A percentile compares a stretch with the other conserved stretches of the same genome.
Conservation (phyloP, 495 filamentous ascomycete species). For the Paragyromitra xinjiangensis region DNA sequence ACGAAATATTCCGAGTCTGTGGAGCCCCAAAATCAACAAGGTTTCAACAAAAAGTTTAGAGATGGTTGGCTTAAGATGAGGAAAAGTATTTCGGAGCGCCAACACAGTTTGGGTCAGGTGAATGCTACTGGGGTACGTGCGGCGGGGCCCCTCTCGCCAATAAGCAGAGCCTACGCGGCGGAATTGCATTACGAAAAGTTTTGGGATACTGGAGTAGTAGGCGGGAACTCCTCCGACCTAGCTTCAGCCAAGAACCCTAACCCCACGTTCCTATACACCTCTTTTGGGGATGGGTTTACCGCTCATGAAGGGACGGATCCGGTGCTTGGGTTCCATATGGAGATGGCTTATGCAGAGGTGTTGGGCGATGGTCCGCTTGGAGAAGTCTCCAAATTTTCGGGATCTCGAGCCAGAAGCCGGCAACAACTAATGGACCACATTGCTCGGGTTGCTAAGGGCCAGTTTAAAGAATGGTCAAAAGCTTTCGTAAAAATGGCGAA, state of each 20-base stretch:
- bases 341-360: conserved; percentile 8
- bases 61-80: not conserved
- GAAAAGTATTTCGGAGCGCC: not conserved
- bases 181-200: not conserved
- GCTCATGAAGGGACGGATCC: conserved; percentile 61
- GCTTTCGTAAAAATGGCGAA: conserved; percentile 44
- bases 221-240: conserved; percentile 39
- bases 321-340: conserved; percentile 60
- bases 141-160: conserved; percentile 9
- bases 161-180: not conserved
- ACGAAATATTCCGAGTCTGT: conserved; percentile 16
- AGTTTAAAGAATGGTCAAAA: conserved; percentile 58
- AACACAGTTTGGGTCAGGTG: not conserved
- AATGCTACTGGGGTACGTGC: not conserved
- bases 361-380: conserved; percentile 19
- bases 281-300: conserved; percentile 32
- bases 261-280: conserved; percentile 57
- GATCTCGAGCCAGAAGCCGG: not conserved
- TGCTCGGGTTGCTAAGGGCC: conserved; percentile 34
- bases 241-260: conserved; percentile 55
- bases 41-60: conserved; percentile 24
- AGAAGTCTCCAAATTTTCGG: not conserved
- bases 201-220: conserved; percentile 29
- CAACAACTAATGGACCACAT: conserved; percentile 15
- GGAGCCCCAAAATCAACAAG: conserved; percentile 1